Percentiles rank a stretch among this genome's conserved stretches.
Conservation (phyloP, 495 filamentous ascomycete genomes). For the Hypoxylon subgilvum region DNA sequence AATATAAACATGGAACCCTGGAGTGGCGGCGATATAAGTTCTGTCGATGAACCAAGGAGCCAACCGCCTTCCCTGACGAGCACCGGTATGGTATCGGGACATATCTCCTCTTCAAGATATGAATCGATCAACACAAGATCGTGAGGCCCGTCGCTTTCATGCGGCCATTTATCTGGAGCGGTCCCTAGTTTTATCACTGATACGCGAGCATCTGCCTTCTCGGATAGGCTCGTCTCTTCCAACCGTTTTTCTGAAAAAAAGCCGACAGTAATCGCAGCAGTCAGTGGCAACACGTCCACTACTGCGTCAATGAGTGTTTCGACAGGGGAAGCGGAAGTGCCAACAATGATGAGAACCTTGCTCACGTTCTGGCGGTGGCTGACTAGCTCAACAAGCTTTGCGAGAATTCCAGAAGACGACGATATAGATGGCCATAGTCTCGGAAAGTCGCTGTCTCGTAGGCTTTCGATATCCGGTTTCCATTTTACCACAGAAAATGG, state of each 20-base stretch:
- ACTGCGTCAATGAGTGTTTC: slow-evolving; percentile 6
- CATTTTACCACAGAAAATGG: slow-evolving; percentile 30
- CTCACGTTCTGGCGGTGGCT: slow-evolving; percentile 19
- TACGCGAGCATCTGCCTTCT: slow-evolving; percentile 6
- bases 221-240: neutral
- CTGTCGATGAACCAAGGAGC: slow-evolving; percentile 12
- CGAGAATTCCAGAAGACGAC: slow-evolving; percentile 3
- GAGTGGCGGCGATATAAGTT: neutral
- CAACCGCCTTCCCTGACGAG: slow-evolving; percentile 20
- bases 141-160: neutral
- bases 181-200: neutral
- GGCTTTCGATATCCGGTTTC: slow-evolving; percentile 26
- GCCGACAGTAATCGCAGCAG: slow-evolving; percentile 6
- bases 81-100: neutral
- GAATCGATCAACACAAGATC: slow-evolving; percentile 15
- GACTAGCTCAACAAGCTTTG: slow-evolving; percentile 18
- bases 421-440: slow-evolving; percentile 4
- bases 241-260: neutral
- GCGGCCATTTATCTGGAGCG: slow-evolving; percentile 9
- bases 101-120: neutral
- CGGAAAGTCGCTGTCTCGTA: slow-evolving; percentile 4
- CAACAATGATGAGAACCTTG: slow-evolving; percentile 8
- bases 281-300: neutral
- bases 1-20: neutral
- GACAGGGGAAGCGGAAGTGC: neutral